Evolutionary conservation across 202 grass and related monocot species (phyloP), one percentile per base, ranked within the genome.

Genomic region (Eragrostis tef): DNA sequence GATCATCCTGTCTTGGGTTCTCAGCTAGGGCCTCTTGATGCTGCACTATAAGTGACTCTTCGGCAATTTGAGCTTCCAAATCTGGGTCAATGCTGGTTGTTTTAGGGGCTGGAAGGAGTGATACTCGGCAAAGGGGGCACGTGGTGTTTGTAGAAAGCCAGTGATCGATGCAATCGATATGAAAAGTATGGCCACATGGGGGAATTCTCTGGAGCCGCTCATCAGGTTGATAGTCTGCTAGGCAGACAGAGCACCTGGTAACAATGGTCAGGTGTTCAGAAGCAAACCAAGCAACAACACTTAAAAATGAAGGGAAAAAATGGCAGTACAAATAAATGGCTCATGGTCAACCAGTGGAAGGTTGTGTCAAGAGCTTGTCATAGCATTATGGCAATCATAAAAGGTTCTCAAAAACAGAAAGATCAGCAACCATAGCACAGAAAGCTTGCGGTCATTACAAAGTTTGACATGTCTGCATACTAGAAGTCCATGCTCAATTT

Each of bases 141-240:
- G 92, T 99, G 13, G 92, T 93, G 80, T 99, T 90, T 84, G 64
- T 91, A 44, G 92, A 92, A 57, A 95, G 90, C 96, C 96, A 95
- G 48, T 91, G 89, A 36, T 99, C 93, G 4, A 99, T 99, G 83
- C 93, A 99, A 73, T 86, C 89, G 5, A 99, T 87, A 59, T 99
- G 96, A 79, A 99, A 98, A 49, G 92, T 98, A 81, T 98, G 92
- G 2, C 92, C 96, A 19, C 96, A 98, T 2, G 85, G 90, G 24
- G 92, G 95, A 77, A 98, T 94, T 46, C 83, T 86, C 70, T 98
- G 92, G 24, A 98, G 95, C 88, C 78, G 78, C 73, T 98, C 95
- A 27, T 98, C 89, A 0, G 92, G 75, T 81, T 93, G 83, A 67
- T 98, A 98, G 63, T 98, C 95, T 75, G 92, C 95, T 78, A 98